Percentiles rank a stretch among this genome's conserved stretches.
Conservation (phyloP, 2,329 filamentous ascomycete genomes). For the Arthrobotrys conoides region DNA sequence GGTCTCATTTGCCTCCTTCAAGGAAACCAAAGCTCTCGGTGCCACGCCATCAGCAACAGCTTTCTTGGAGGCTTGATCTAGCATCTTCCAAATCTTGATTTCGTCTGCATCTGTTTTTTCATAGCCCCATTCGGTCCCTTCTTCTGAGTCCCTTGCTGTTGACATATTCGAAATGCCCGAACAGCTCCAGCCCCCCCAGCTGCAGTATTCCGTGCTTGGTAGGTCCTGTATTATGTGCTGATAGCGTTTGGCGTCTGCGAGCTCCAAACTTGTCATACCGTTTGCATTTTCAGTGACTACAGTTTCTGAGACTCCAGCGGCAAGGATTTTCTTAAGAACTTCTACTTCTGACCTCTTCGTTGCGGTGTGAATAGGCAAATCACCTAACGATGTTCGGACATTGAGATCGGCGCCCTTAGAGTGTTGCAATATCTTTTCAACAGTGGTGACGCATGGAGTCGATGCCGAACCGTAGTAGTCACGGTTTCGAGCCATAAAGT, state of each 20-base stretch:
- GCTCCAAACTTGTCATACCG: conserved; percentile 62
- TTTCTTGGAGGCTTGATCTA: conserved; percentile 20
- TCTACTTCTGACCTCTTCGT: conserved; percentile 40
- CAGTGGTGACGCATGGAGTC: conserved; percentile 66
- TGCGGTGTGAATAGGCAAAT: conserved; percentile 67
- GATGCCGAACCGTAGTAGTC: conserved; percentile 42
- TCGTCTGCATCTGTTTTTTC: conserved; percentile 1
- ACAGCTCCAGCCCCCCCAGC: conserved; percentile 25
- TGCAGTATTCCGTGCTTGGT: conserved; percentile 31
- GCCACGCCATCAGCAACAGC: background rate
- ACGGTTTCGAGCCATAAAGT: conserved; percentile 70
- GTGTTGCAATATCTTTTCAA: conserved; percentile 72
- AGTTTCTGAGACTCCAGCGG: conserved; percentile 64
- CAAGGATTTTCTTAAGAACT: conserved; percentile 37
- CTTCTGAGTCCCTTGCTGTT: background rate
- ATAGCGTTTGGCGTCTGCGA: conserved; percentile 58
- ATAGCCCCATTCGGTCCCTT: conserved; percentile 12
- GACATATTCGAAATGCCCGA: conserved; percentile 9
- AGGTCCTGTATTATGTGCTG: conserved; percentile 37
- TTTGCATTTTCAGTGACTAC: conserved; percentile 63
- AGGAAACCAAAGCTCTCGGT: conserved; percentile 42
- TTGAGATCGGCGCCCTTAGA: conserved; percentile 72
- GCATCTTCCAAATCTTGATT: conserved; percentile 49
- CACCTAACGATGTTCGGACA: conserved; percentile 68
- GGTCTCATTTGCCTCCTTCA: conserved; percentile 52